Conservation (phyloP, 139 green algal genomes). For the Raphidocelis subcapitata region DNA sequence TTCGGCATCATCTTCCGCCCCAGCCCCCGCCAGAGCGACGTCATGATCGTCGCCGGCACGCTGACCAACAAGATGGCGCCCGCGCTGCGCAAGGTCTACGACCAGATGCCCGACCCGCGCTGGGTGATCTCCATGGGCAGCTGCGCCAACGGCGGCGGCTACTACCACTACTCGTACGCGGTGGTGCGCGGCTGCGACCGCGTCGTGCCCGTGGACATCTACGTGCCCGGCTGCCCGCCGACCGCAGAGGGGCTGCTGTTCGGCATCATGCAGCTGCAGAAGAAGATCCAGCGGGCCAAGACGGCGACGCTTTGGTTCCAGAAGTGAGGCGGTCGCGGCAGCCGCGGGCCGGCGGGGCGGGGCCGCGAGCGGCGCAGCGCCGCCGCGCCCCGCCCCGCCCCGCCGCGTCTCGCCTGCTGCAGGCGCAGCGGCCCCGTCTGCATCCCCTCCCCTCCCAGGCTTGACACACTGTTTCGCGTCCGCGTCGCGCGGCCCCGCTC, state of each 20-base stretch:
- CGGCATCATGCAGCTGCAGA: constrained; percentile 85
- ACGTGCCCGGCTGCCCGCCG: constrained; percentile 94
- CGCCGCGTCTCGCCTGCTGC: no score
- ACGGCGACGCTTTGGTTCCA: constrained; percentile 1
- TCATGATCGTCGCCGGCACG: constrained; percentile 97
- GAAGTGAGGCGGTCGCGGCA: constrained; percentile 2
- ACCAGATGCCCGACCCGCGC: constrained; percentile 96
- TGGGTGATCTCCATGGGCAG: constrained; percentile 97
- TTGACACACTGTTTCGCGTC: no score
- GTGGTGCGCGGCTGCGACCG: constrained; percentile 95
- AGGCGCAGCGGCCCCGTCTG: no score
- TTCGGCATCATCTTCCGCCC: constrained; percentile 98
- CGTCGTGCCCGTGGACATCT: constrained; percentile 94
- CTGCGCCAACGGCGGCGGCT: constrained; percentile 96
- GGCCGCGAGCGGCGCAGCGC: no score
- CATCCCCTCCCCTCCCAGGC: no score
- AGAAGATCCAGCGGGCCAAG: constrained; percentile 39
- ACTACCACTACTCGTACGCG: constrained; percentile 98
- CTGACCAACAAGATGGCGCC: constrained; percentile 99
- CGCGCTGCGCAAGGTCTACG: constrained; percentile 94
- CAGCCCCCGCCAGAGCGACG: constrained; percentile 87
- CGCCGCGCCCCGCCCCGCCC: no score
- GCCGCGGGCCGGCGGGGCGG: no score
- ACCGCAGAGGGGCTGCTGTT: constrained; percentile 96
- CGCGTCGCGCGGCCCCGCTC: no score